Base-by-base conservation (phyloP, 169 alveolate genomes). In the Plasmodium ovale region DNA sequence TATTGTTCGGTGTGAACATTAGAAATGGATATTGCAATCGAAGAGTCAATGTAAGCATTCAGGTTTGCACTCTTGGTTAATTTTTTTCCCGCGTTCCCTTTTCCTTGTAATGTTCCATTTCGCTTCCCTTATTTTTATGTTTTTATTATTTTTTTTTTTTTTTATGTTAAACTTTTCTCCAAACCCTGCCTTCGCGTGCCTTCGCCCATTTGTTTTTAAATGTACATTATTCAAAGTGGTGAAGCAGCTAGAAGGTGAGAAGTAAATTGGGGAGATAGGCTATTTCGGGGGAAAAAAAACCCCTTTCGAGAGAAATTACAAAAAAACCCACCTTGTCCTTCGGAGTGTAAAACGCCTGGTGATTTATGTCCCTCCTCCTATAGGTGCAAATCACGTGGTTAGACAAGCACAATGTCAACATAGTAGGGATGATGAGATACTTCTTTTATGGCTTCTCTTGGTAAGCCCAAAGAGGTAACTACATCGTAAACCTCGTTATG, bases 381-480 rank as follows among this genome's bases (percentile, higher is more conserved):
- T n/a, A n/a, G n/a, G n/a, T n/a, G n/a, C n/a, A n/a, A n/a, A n/a
- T n/a, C n/a, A n/a, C n/a, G n/a, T n/a, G n/a, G 82, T 16, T 35
- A 82, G 35, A 56, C 5, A n/a, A 82, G 49, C 21, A 82, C 90
- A n/a, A 82, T 82, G 31, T 82, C 90, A 29, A 82, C 84, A 42
- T 56, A 82, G 44, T 82, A 82, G 6, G 90, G 90, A 44, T 64
- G 65, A 44, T 82, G 90, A 1, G 82, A 33, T 21, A 82, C 31
- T 47, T 82, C 90, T 44, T 82, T 82, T 19, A 70, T 35, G 27
- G 51, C 23, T 42, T 14, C 42, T 23, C 74, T 53, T n/a, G 33
- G 29, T 12, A 82, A 27, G n/a, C 27, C 23, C 47, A 82, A 58
- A 3, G 84, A 82, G 3, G 33, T 47, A 1, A 82, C 42, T n/a